Conservation (phyloP, 176 grass and related monocot genomes). For the Lolium rigidum region DNA sequence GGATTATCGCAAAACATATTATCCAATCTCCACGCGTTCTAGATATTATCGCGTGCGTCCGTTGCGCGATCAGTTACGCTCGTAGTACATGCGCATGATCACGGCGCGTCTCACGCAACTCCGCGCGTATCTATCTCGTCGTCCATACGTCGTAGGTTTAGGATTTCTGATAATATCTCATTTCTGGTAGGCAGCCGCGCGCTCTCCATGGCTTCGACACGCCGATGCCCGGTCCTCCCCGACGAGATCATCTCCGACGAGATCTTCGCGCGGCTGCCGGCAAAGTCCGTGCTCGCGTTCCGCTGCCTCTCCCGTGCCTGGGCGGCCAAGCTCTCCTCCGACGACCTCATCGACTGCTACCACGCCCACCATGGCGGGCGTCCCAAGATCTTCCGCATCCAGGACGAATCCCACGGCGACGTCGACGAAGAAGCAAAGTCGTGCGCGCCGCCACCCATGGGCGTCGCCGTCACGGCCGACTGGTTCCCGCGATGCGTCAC, state of each 20-base stretch:
- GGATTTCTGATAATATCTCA: too few species aligned
- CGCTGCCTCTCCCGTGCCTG: constrained; percentile 23
- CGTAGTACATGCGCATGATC: too few species aligned
- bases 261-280: constrained; percentile 1
- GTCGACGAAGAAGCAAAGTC: background rate
- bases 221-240: background rate
- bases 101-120: too few species aligned
- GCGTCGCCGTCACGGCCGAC: background rate
- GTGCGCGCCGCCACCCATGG: background rate
- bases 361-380: background rate
- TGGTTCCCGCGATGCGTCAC: constrained; percentile 8
- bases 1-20: too few species aligned
- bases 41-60: too few species aligned
- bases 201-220: background rate
- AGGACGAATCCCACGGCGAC: background rate
- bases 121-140: too few species aligned
- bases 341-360: background rate
- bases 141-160: too few species aligned
- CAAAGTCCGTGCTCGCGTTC: constrained; percentile 5
- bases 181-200: background rate
- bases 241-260: background rate
- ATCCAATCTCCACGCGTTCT: too few species aligned
- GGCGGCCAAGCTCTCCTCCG: background rate
- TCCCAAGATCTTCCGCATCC: background rate
- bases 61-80: too few species aligned